Conservation (phyloP, 2,329 filamentous ascomycete genomes). For the Dryadomyces quercus-mongolicae region DNA sequence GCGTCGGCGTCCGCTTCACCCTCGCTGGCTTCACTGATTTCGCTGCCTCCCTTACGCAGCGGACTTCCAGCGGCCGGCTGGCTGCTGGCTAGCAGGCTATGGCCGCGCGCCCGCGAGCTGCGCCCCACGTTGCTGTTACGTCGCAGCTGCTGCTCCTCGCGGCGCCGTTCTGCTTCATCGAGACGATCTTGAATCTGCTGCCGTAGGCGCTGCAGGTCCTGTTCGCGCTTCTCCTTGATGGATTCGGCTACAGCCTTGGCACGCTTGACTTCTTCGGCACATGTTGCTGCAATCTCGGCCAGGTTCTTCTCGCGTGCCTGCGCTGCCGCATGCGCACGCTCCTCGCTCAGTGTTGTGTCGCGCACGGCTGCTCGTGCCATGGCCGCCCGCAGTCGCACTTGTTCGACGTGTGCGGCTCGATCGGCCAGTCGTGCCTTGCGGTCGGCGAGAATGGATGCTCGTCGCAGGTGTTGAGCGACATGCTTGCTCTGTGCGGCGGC, state of each 20-base stretch:
- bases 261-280: constrained; percentile 71
- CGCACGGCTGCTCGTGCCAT: constrained; percentile 57
- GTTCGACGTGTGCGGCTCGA: constrained; percentile 70
- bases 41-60: constrained; percentile 31
- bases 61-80: constrained; percentile 10
- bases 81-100: constrained; percentile 30
- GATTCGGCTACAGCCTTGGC: constrained; percentile 74
- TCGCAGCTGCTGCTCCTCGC: constrained; percentile 40
- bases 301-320: constrained; percentile 69
- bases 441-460: constrained; percentile 69
- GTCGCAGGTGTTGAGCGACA: constrained; percentile 66
- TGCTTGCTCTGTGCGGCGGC: constrained; percentile 60
- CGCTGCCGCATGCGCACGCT: constrained; percentile 64
- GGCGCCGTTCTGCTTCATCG: constrained; percentile 62
- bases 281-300: constrained; percentile 68
- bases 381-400: constrained; percentile 65
- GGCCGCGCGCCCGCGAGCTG: constrained; percentile 33
- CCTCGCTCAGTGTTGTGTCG: constrained; percentile 56
- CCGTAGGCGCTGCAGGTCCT: constrained; percentile 56
- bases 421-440: constrained; percentile 70
- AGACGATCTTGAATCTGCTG: constrained; percentile 70
- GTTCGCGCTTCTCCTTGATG: constrained; percentile 69
- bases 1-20: constrained; percentile 1
- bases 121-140: constrained; percentile 41
- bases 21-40: constrained; percentile 39